These are phyloP conservation scores for Ogataea thermomethanolica DNA, from an alignment of 805 yeast species.

Conservation along the genomic window DNA sequence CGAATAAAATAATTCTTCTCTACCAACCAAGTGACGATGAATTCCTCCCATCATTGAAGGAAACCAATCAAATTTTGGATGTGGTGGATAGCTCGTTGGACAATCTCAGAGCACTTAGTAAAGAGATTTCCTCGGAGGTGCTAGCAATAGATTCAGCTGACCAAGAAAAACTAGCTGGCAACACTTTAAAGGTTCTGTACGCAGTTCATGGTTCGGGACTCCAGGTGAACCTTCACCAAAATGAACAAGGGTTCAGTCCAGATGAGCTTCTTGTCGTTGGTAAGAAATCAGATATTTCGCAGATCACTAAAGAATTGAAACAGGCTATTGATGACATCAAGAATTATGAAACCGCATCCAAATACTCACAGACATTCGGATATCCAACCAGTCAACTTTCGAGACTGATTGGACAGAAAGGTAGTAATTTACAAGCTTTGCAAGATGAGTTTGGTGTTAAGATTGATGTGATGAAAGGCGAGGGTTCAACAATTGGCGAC, in stretches of 20 bases:
- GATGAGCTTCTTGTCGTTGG: constrained; percentile 70
- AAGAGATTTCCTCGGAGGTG: constrained; percentile 46
- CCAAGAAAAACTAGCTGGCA: constrained; percentile 60
- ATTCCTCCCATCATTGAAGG: constrained; percentile 66
- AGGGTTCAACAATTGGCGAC: constrained; percentile 39
- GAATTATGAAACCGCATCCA: constrained; percentile 37
- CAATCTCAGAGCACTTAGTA: constrained; percentile 55
- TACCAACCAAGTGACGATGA: constrained; percentile 54
- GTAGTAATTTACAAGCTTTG: constrained; percentile 64
- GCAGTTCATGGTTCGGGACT: constrained; percentile 32
- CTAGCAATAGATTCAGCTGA: constrained; percentile 50
- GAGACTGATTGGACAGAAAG: constrained; percentile 87
- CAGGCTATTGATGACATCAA: constrained; percentile 47
- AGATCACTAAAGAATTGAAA: constrained; percentile 50
- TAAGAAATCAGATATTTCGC: constrained; percentile 54
- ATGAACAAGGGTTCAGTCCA: constrained; percentile 35
- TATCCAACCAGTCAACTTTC: constrained; percentile 69
- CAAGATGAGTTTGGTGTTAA: constrained; percentile 72
- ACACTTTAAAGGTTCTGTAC: constrained; percentile 43
- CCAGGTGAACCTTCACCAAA: constrained; percentile 49
- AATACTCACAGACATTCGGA: constrained; percentile 43
- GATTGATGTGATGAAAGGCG: constrained; percentile 63
- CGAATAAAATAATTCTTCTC: constrained; percentile 52
- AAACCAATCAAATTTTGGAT: constrained; percentile 51
- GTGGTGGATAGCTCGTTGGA: constrained; percentile 54